Evolutionary conservation across 305 asterid species (phyloP), one percentile per base, ranked within the genome.

Genomic region (Euphrasia arctica): DNA sequence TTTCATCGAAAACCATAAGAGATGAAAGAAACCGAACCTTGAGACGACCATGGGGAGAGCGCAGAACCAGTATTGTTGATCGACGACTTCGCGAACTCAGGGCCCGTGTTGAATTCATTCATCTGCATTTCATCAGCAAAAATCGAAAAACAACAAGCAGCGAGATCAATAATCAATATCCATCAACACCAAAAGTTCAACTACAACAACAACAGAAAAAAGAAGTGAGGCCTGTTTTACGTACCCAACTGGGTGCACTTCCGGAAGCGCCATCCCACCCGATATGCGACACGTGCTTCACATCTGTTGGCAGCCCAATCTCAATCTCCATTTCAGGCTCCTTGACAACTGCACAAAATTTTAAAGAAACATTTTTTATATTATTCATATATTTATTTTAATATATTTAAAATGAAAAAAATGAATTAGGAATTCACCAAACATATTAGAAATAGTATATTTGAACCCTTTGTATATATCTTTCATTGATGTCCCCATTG

Each of bases 241-340:
- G 2, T 39, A 39, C 43, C 43, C 43, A 91, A 81, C 77, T 82
- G 12, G 98, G 98, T 0, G 95, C 92, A 63, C 60, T 70, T 50
- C 96, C 95, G 45, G 95, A 72, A 15, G 81, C 73, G 58, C 95
- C 95, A 67, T 91, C 98, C 92, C 95, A 91, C 47, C 98, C 98
- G 63, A 91, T 87, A 75, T 91, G 98, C 15, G 95, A 93, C 79
- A 91, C 90, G 79, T 91, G 98, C 82, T 91, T 89, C 48, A 91
- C 98, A 74, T 91, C 96, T 49, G 96, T 89, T 0, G 98, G 96
- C 49, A 54, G 70, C 57, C 98, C 98, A 62, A 91, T 91, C 76
- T 91, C 95, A 12, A 91, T 80, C 76, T 91, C 95, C 10, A 89
- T 80, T 73, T 88, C 91, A 39, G 88, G 85, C 70, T 91, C 98